A percentile compares a stretch with the other conserved stretches of the same genome.
These are phyloP conservation scores for Seiridium unicorne DNA, from an alignment of 2,329 filamentous ascomycete genomes.

Conservation along the genomic window DNA sequence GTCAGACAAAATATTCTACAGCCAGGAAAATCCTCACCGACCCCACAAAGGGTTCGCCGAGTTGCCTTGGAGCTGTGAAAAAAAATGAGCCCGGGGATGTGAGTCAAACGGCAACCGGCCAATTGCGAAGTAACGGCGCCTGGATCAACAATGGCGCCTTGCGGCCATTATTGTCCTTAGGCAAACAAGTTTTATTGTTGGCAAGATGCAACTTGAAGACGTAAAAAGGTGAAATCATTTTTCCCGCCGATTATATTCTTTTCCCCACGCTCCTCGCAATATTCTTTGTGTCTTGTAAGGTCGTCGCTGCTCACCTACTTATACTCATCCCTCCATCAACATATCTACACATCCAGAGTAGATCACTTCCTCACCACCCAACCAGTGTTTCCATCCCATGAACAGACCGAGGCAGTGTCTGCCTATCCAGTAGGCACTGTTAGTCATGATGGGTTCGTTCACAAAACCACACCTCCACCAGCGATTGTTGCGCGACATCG, in stretches of 20 bases:
- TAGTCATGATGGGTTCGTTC: not conserved
- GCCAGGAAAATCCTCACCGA: not conserved
- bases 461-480: conserved; percentile 4
- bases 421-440: not conserved
- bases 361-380: not conserved
- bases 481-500: conserved; percentile 41
- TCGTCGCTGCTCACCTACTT: not conserved
- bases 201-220: not conserved
- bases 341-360: not conserved
- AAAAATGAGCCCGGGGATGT: not conserved
- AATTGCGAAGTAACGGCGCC: no score
- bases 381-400: not conserved
- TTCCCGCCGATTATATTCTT: not conserved
- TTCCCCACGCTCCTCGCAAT: not conserved
- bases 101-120: not conserved
- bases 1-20: no score
- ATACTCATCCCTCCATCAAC: no score
- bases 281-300: not conserved
- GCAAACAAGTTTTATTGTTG: not conserved
- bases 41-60: not conserved
- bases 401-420: not conserved
- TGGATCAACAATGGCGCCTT: no score
- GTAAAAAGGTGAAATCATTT: not conserved
- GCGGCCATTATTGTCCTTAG: not conserved
- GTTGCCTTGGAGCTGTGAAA: not conserved